Conservation (phyloP, 23 red algal genomes). For the Gracilaria vermiculophylla region DNA sequence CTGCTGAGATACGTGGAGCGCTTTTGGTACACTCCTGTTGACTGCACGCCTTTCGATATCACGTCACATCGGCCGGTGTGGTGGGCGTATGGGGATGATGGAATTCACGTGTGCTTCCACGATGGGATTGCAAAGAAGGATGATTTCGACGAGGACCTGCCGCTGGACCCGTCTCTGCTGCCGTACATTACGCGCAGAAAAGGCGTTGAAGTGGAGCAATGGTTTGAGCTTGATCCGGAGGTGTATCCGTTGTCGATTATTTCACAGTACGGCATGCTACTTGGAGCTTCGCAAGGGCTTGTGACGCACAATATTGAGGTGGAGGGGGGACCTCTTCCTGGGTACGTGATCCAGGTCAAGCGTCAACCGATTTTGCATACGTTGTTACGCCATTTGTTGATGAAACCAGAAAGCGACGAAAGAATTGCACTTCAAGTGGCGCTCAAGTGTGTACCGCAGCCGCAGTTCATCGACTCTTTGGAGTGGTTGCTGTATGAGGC, state of each 20-base stretch:
- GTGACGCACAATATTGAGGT: slow-evolving; percentile 37
- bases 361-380: slow-evolving; percentile 85
- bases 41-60: slow-evolving; percentile 60
- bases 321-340: slow-evolving; percentile 7
- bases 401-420: slow-evolving; percentile 64
- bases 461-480: slow-evolving; percentile 90
- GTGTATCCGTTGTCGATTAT: slow-evolving; percentile 80
- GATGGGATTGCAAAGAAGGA: slow-evolving; percentile 36
- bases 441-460: slow-evolving; percentile 68
- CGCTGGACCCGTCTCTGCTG: not conserved
- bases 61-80: slow-evolving; percentile 63
- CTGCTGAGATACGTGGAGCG: slow-evolving; percentile 80
- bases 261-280: slow-evolving; percentile 62
- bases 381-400: slow-evolving; percentile 71
- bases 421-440: slow-evolving; percentile 70
- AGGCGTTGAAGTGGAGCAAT: slow-evolving; percentile 72
- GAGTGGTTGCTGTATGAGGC: slow-evolving; percentile 93
- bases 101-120: slow-evolving; percentile 78
- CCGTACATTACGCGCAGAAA: slow-evolving; percentile 20
- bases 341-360: slow-evolving; percentile 74
- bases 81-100: slow-evolving; percentile 93
- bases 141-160: slow-evolving; percentile 42
- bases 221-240: slow-evolving; percentile 92
- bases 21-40: slow-evolving; percentile 80
- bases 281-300: slow-evolving; percentile 73